Evolutionary conservation across 1,139 yeast genomes (phyloP).

Genomic region (Saccharomycopsis hybrid): DNA sequence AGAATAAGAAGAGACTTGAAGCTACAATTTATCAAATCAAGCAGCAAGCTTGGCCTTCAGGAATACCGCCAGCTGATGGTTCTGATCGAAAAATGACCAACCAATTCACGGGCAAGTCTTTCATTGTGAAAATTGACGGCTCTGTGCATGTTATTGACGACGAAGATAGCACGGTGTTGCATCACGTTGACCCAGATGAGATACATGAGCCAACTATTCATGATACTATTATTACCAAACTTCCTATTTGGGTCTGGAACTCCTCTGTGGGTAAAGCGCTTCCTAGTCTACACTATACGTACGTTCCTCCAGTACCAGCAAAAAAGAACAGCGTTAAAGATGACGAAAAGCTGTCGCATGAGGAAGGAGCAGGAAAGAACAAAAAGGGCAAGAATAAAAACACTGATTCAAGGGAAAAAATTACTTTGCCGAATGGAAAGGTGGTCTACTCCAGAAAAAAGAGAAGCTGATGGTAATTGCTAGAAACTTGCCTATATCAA

Average conservation of each 20-base stretch:
- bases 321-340: constrained; percentile 18
- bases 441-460: constrained; percentile 43
- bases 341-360: constrained; percentile 2
- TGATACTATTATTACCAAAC: constrained; percentile 48
- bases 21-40: constrained; percentile 46
- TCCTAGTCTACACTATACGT: constrained; percentile 23
- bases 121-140: constrained; percentile 66
- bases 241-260: constrained; percentile 44
- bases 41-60: constrained; percentile 56
- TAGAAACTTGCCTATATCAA: too few species aligned
- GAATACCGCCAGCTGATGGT: constrained; percentile 37
- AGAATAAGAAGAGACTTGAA: constrained; percentile 53
- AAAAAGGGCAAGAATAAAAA: constrained; percentile 11
- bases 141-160: constrained; percentile 59
- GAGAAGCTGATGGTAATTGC: constrained; percentile 11
- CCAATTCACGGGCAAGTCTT: constrained; percentile 46
- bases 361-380: constrained; percentile 5
- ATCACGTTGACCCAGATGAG: constrained; percentile 24
- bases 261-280: constrained; percentile 35
- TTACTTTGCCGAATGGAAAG: constrained; percentile 55
- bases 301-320: constrained; percentile 29
- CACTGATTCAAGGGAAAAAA: constrained; percentile 26
- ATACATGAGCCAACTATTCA: constrained; percentile 40
- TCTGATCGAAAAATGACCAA: constrained; percentile 22
- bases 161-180: constrained; percentile 34